Base-by-base conservation (phyloP, 805 yeast genomes). In the Metschnikowia dekortorum region DNA sequence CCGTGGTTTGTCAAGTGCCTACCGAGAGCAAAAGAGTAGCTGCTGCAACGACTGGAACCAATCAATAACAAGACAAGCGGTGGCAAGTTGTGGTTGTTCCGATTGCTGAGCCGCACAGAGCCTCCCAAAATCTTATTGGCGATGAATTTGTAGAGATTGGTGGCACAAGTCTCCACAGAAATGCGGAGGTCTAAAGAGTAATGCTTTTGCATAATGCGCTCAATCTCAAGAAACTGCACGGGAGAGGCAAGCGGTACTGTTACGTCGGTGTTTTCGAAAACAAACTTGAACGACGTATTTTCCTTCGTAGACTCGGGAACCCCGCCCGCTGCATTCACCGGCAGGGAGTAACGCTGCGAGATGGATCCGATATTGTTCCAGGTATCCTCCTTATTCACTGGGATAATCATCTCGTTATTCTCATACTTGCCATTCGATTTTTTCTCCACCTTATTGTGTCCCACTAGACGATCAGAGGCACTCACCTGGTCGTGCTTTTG, bases 1-100 rank as follows among this genome's bases (percentile, higher is more conserved):
- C 88, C 89, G 55, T 85, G 85, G 60, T 87, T 88, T 39, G 84
- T 70, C 47, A 91, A 74, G 57, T 86, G 90, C 54, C 96, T 80
- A 0, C 90, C 96, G 0, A 91, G 76, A 0, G 90, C 88, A 48
- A 89, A 68, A 0, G 91, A 90, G 50, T 89, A 72, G 6, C 83
- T 76, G 22, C 96, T 95, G 22, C 92, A 77, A 49, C 84, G 73
- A 49, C 83, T 83, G 58, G 85, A 85, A n/a, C 95, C 94, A 3
- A 81, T 81, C 29, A 89, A 70, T 1, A 85, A 68, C 11, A 89
- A 70, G 2, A 87, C 84, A 48, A 89, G 68, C 1, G 97, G 96
- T 8, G 90, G 87, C 16, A 87, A 75, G 62, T 90, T 89, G 61
- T 84, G 89, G 63, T 87, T 87, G 47, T 62, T 67, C n/a, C 74